Base-by-base conservation (phyloP, 225 moss, liverwort and hornwort species). In the Bryoerythrophyllum caledonicum region DNA sequence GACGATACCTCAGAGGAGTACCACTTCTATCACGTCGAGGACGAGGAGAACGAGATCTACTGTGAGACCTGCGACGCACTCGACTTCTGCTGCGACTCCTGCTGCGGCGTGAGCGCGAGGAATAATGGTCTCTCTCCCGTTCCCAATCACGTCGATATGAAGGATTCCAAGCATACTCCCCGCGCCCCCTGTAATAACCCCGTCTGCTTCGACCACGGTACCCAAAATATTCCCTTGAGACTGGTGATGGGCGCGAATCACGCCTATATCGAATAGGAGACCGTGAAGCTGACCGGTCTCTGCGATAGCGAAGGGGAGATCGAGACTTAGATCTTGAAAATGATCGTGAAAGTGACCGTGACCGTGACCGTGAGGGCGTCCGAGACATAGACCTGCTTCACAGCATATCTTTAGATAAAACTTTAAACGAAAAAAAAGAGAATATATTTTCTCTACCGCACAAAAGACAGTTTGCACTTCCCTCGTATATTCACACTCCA, bases 211-310 rank as follows among this genome's bases (percentile, higher is more conserved):
- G 83, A 73, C 90, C 81, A 32, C 87, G 83, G 28, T 93, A 89
- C 37, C 86, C 76, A 62, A 82, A 90, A 41, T 89, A 79, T 54
- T 96, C 93, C 78, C 91, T 87, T n/a, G 86, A 85, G 5, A 86
- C 81, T 30, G 89, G 93, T 38, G 90, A 93, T 28, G 82, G 82
- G 1, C 75, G 86, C 35, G 79, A 84, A 80, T 92, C 87, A 8
- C 83, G 90, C 73, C 93, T 84, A 60, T 92, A 90, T 12, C 90
- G 84, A 40, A 96, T 90, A 57, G 93, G 93, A 53, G 96, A 96
- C 28, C 83, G 82, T 73, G 91, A 91, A 55, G 75, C 67, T 53
- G 93, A 90, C 25, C 78, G 82, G 59, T 87, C 87, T 67, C 89
- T 85, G 66, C 72, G 80, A 71, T 89, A 88, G 9, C 74, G 74